Conservation (phyloP, 1,139 yeast genomes). For the Torulaspora pretoriensis region DNA sequence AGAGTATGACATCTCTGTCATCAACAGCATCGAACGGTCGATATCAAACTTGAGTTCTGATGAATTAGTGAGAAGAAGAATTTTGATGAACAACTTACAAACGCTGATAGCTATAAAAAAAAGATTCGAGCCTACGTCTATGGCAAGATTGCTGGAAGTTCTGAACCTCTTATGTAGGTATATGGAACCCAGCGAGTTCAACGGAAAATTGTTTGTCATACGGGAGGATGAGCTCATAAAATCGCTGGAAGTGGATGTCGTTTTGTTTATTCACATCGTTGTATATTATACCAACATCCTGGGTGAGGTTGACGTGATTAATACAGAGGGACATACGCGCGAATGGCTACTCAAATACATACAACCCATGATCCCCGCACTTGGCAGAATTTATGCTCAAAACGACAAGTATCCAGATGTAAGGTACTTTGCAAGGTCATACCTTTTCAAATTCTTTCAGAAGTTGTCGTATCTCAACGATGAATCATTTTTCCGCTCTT, state of each 20-base stretch:
- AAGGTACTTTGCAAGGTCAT: slow-evolving; percentile 28
- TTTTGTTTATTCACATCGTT: slow-evolving; percentile 33
- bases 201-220: slow-evolving; percentile 25
- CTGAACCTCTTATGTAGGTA: slow-evolving; percentile 26
- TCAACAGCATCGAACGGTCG: slow-evolving; percentile 34
- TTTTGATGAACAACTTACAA: slow-evolving; percentile 28
- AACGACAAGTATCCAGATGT: slow-evolving; percentile 28
- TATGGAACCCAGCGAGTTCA: slow-evolving; percentile 28
- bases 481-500: slow-evolving; percentile 17
- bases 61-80: slow-evolving; percentile 32
- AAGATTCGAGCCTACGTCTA: slow-evolving; percentile 18
- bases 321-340: slow-evolving; percentile 12
- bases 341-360: slow-evolving; percentile 22
- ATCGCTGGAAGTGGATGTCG: slow-evolving; percentile 25
- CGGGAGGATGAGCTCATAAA: slow-evolving; percentile 19
- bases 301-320: slow-evolving; percentile 14
- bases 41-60: slow-evolving; percentile 27
- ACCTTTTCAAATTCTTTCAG: slow-evolving; percentile 32
- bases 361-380: slow-evolving; percentile 15
- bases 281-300: slow-evolving; percentile 32
- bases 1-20: slow-evolving; percentile 25
- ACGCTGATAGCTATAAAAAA: slow-evolving; percentile 22
- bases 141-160: slow-evolving; percentile 33
- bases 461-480: slow-evolving; percentile 31
- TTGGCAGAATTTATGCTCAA: slow-evolving; percentile 29